phyloP scores from a whole-genome alignment of 2,329 filamentous ascomycete genomes.

The Paecilomyces formosus region DNA sequence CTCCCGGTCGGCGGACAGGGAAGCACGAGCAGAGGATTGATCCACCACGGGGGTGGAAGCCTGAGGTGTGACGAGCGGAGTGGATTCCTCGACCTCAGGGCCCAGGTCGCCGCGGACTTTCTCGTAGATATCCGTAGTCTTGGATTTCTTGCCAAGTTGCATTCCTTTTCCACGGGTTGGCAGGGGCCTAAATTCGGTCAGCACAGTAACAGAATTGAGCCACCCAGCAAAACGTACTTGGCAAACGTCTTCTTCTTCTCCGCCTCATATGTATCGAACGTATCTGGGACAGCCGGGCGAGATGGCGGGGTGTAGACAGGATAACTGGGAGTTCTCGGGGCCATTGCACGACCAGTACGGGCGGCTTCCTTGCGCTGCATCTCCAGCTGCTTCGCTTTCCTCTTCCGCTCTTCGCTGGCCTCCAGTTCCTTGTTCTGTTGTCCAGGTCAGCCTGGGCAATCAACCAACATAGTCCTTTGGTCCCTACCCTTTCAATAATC shows the following conservation, averaged over 20 bases:
- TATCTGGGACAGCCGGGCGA: constrained; percentile 66
- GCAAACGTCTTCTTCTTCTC: constrained; percentile 90
- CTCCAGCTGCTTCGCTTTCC: constrained; percentile 97
- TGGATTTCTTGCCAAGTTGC: constrained; percentile 98
- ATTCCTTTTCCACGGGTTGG: constrained; percentile 89
- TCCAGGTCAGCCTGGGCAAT: constrained; percentile 17
- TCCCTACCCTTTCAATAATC: constrained; percentile 77
- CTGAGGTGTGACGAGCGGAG: constrained; percentile 59
- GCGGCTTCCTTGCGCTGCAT: constrained; percentile 97
- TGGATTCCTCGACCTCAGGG: constrained; percentile 67
- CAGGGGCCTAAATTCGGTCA: constrained; percentile 44
- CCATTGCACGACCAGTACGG: constrained; percentile 59
- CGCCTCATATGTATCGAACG: constrained; percentile 89
- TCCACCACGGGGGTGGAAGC: constrained; percentile 47
- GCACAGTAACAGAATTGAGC: not conserved
- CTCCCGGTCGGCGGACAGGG: constrained; percentile 68
- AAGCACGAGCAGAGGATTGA: constrained; percentile 48
- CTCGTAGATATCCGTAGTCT: constrained; percentile 95
- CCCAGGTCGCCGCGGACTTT: constrained; percentile 87
- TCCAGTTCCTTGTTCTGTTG: constrained; percentile 93
- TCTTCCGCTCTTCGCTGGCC: constrained; percentile 94
- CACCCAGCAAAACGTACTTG: constrained; percentile 52
- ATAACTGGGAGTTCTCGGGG: constrained; percentile 72
- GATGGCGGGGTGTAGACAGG: constrained; percentile 80
- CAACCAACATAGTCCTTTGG: not conserved